These are phyloP conservation scores for Didymella glomerata DNA, from an alignment of 2,329 filamentous ascomycete genomes.

Conservation along the genomic window DNA sequence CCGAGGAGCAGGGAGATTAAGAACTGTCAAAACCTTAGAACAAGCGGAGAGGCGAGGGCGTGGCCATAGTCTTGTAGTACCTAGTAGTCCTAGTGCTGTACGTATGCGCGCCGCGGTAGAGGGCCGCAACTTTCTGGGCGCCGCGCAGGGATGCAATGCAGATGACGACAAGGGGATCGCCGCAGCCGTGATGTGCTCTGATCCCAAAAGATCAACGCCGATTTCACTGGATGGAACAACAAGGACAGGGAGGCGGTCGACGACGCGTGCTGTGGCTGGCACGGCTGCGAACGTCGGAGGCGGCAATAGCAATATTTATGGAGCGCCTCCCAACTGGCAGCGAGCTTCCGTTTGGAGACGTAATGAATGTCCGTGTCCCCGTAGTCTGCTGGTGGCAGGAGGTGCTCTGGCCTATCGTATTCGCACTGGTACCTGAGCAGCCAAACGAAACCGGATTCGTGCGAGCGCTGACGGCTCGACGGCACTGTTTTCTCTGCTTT, in stretches of 20 bases:
- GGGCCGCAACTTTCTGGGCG: conserved; percentile 18
- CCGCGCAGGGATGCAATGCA: conserved; percentile 19
- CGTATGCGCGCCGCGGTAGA: conserved; percentile 18
- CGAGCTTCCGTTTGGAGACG: conserved; percentile 28
- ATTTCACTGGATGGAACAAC: conserved; percentile 5
- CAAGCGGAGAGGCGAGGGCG: conserved; percentile 11
- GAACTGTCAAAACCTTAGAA: conserved; percentile 12
- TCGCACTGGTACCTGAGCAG: conserved; percentile 24
- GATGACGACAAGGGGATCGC: conserved; percentile 24
- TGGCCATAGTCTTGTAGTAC: conserved; percentile 18
- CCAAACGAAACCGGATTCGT: conserved; percentile 33
- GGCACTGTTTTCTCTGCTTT: conserved; percentile 25
- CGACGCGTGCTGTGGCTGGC: conserved; percentile 22
- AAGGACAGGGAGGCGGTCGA: conserved; percentile 3
- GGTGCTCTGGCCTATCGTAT: conserved; percentile 30
- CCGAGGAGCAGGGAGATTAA: conserved; percentile 16
- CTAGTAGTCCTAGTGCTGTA: conserved; percentile 5
- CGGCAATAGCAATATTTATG: conserved; percentile 11
- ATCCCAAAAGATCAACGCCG: conserved; percentile 7
- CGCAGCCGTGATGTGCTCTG: conserved; percentile 16
- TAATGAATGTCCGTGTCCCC: conserved; percentile 19
- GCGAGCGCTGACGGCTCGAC: conserved; percentile 25
- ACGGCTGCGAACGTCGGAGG: conserved; percentile 18
- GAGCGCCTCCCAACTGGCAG: conserved; percentile 17
- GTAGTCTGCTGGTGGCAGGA: conserved; percentile 27